Conservation (phyloP, 2,329 filamentous ascomycete species). For the Aspergillus viridinutans region DNA sequence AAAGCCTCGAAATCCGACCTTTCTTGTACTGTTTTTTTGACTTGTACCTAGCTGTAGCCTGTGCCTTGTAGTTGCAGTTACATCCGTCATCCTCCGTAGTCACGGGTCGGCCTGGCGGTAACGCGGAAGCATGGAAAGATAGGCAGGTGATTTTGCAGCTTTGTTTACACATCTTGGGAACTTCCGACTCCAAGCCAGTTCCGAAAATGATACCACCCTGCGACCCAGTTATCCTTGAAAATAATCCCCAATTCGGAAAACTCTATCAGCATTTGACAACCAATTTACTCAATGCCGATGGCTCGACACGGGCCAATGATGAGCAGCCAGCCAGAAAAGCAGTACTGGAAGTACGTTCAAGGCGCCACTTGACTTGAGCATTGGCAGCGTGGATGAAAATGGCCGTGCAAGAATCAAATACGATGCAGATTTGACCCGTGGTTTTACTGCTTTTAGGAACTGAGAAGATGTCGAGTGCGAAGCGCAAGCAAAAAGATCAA, state of each 20-base stretch:
- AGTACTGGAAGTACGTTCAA: conserved; percentile 29
- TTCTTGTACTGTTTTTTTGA: background rate
- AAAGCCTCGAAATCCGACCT: conserved; percentile 17
- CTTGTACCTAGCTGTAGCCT: background rate
- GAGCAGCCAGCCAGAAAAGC: conserved; percentile 26
- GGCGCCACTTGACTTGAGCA: background rate
- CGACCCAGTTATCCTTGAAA: conserved; percentile 35
- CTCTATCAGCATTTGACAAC: conserved; percentile 39
- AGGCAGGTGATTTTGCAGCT: background rate
- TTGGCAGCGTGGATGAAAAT: background rate
- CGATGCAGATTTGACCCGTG: background rate
- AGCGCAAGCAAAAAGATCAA: conserved; percentile 32
- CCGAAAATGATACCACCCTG: conserved; percentile 41
- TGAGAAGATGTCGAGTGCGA: conserved; percentile 30
- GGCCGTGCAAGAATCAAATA: background rate
- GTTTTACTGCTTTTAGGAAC: conserved; percentile 23
- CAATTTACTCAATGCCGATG: conserved; percentile 37
- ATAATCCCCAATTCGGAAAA: conserved; percentile 41
- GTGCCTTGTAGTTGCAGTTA: background rate
- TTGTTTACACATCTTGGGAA: background rate
- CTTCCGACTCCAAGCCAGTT: background rate
- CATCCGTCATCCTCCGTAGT: background rate
- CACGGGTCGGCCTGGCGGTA: background rate
- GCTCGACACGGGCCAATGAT: conserved; percentile 33
- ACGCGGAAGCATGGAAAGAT: background rate